A percentile compares a stretch with the other conserved stretches of the same genome.
These are phyloP conservation scores for Pseudoturritis turrita DNA, from an alignment of 345 rosid species.

Conservation along the genomic window DNA sequence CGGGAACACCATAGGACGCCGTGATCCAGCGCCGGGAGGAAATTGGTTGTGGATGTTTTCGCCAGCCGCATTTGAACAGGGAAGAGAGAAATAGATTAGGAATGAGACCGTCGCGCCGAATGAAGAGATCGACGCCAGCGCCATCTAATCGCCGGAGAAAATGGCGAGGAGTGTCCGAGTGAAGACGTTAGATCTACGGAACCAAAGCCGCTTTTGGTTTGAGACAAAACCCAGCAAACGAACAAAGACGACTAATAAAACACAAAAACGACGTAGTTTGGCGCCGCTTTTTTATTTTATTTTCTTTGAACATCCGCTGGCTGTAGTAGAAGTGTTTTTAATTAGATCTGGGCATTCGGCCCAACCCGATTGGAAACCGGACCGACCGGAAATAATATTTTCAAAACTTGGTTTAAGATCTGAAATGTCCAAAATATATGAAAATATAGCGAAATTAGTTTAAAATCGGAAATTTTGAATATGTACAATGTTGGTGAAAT, in stretches of 20 bases:
- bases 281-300: not conserved
- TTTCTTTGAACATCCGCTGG: no score
- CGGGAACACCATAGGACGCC: constrained; percentile 69
- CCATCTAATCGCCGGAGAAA: constrained; percentile 22
- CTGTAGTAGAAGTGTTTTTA: no score
- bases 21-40: constrained; percentile 26
- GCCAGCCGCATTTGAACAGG: constrained; percentile 21
- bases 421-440: no score
- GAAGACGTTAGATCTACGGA: constrained; percentile 20
- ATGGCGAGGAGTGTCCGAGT: constrained; percentile 6
- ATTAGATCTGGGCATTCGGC: no score
- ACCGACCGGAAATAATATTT: no score
- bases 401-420: no score
- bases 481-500: no score
- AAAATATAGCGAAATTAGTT: no score
- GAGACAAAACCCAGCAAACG: constrained; percentile 7
- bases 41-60: constrained; percentile 28
- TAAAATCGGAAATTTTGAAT: no score
- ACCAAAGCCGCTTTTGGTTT: constrained; percentile 15
- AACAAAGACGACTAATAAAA: no score
- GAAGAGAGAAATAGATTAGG: constrained; percentile 10
- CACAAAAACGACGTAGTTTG: constrained; percentile 4
- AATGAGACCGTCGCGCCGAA: constrained; percentile 15
- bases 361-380: no score
- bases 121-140: constrained; percentile 10